phyloP scores from a whole-genome alignment of 202 grass and related monocot genomes.

The Setaria italica region DNA sequence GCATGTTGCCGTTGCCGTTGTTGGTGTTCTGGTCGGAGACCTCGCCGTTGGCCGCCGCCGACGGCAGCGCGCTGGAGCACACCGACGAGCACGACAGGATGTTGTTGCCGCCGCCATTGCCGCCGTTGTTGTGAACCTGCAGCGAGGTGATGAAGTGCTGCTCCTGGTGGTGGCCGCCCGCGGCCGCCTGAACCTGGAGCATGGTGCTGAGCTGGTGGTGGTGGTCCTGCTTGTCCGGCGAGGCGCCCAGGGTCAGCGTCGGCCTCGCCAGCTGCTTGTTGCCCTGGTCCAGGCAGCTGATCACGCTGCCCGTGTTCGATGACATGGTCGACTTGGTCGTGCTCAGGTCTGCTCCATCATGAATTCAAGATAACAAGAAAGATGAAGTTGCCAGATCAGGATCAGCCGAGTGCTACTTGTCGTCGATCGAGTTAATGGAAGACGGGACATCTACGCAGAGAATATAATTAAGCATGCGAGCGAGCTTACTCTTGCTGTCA shows the following conservation, averaged over 20 bases:
- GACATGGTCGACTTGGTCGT: conserved; percentile 57
- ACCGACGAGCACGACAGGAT: conserved; percentile 59
- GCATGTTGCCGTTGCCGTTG: conserved; percentile 21
- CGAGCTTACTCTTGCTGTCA: conserved; percentile 48
- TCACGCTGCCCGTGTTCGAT: conserved; percentile 56
- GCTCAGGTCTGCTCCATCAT: conserved; percentile 23
- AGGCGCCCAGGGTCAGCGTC: conserved; percentile 51
- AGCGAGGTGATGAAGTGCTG: conserved; percentile 55
- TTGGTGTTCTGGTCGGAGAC: conserved; percentile 50
- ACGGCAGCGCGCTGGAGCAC: conserved; percentile 42
- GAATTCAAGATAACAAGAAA: not conserved
- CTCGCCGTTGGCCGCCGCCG: conserved; percentile 40
- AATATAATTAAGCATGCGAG: not conserved
- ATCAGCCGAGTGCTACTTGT: not conserved
- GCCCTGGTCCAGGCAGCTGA: conserved; percentile 55
- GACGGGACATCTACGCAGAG: not conserved
- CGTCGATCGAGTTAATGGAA: not conserved
- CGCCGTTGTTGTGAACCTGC: not conserved
- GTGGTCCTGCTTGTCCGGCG: not conserved
- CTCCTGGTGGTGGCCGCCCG: conserved; percentile 25
- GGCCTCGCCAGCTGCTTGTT: conserved; percentile 43
- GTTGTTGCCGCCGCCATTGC: conserved; percentile 25
- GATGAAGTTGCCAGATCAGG: not conserved
- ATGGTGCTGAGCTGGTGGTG: conserved; percentile 10
- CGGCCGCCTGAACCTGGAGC: conserved; percentile 43